phyloP scores from a whole-genome alignment of 1,284 basidiomycete genomes.

The Clitocybe nebularis region DNA sequence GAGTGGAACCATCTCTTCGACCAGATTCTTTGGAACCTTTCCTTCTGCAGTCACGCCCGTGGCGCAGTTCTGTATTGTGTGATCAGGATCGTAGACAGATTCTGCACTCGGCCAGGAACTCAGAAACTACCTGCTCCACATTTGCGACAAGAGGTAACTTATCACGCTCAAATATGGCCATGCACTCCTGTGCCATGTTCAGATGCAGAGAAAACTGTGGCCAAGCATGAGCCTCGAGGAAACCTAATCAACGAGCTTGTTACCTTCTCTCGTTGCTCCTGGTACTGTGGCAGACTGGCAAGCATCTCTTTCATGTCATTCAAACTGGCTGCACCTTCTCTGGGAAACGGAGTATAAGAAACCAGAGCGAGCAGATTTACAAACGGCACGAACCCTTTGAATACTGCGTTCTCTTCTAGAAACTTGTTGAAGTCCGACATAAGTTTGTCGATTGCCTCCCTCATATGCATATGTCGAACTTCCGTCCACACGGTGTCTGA shows the following conservation, averaged over 20 bases:
- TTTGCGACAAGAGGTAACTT: slow-evolving; percentile 84
- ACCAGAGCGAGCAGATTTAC: slow-evolving; percentile 3
- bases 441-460: slow-evolving; percentile 95
- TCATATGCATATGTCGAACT: slow-evolving; percentile 96
- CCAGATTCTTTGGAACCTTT: slow-evolving; percentile 86
- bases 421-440: slow-evolving; percentile 95
- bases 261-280: slow-evolving; percentile 93
- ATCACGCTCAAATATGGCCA: slow-evolving; percentile 88
- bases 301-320: slow-evolving; percentile 99
- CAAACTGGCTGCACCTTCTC: slow-evolving; percentile 80
- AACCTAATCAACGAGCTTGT: slow-evolving; percentile 1
- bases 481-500: slow-evolving; percentile 89
- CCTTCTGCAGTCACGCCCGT: slow-evolving; percentile 88
- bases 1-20: slow-evolving; percentile 98
- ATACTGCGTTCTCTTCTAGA: slow-evolving; percentile 89
- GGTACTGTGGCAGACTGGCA: slow-evolving; percentile 91
- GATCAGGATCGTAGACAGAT: background rate
- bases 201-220: slow-evolving; percentile 90
- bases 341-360: slow-evolving; percentile 23
- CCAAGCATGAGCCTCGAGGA: background rate
- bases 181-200: slow-evolving; percentile 97
- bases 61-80: slow-evolving; percentile 68
- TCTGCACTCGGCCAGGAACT: too few species aligned
- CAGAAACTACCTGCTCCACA: slow-evolving; percentile 80
- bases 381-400: slow-evolving; percentile 61